These are phyloP conservation scores for Botrytis galanthina DNA, from an alignment of 2,329 filamentous ascomycete genomes.

Conservation along the genomic window DNA sequence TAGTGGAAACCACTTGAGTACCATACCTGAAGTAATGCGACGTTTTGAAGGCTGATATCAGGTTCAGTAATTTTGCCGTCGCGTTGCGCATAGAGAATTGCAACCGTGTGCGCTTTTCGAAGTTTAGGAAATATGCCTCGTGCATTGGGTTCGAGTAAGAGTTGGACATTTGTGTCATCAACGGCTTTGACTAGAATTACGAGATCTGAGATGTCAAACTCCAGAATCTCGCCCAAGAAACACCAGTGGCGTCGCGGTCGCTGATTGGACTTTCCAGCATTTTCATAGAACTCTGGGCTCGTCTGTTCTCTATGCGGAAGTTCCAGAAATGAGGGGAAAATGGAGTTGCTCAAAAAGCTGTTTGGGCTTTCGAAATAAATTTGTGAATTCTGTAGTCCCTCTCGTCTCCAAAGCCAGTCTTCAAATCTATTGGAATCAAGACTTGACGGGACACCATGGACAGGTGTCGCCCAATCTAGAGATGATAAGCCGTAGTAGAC, in stretches of 20 bases:
- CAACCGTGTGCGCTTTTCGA: background rate
- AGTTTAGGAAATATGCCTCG: background rate
- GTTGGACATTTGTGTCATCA: background rate
- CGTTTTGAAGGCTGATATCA: background rate
- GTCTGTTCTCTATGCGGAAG: background rate
- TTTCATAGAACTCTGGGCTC: background rate
- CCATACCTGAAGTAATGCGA: background rate
- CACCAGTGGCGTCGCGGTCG: background rate
- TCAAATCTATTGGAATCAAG: background rate
- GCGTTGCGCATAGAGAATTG: background rate
- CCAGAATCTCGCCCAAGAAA: background rate
- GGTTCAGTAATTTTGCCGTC: background rate
- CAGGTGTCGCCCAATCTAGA: background rate
- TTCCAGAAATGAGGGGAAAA: background rate
- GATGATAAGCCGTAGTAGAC: background rate
- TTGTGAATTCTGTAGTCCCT: background rate
- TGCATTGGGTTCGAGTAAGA: background rate
- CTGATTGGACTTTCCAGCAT: too few relatives aligned
- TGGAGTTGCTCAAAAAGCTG: background rate
- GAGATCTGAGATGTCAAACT: background rate
- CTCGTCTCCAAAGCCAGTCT: background rate
- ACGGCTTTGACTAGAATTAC: background rate
- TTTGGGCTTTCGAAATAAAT: background rate
- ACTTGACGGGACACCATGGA: background rate
- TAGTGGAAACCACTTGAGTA: background rate